Evolutionary conservation across 305 asterid genomes (phyloP).

Genomic region (Fraxinus sp.): DNA sequence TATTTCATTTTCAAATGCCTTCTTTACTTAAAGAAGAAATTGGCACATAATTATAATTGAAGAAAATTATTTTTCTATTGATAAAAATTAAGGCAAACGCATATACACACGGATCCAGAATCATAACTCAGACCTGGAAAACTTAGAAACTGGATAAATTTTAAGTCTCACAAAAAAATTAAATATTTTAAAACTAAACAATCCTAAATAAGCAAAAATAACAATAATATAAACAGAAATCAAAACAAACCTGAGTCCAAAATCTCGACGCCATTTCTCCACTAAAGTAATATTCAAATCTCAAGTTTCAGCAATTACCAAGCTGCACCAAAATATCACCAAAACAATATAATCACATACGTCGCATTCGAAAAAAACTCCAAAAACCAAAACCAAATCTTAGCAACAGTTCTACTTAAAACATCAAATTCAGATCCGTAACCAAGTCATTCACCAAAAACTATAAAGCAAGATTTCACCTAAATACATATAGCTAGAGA

Average conservation of each 20-base stretch:
- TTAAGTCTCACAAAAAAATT: neutral
- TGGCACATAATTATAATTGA: neutral
- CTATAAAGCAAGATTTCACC: neutral
- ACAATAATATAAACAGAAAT: neutral
- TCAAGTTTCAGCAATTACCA: neutral
- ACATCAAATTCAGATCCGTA: neutral
- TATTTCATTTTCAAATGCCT: neutral
- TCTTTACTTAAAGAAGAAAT: neutral
- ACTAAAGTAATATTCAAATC: neutral
- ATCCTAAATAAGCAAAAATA: neutral
- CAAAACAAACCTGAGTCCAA: slow-evolving; percentile 33
- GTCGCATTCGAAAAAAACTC: neutral
- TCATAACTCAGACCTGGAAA: neutral
- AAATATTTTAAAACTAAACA: neutral
- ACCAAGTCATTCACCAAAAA: neutral
- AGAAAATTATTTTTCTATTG: no score
- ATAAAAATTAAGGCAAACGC: neutral
- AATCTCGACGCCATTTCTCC: slow-evolving; percentile 42
- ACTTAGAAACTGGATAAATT: neutral
- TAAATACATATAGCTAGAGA: neutral
- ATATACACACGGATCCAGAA: neutral
- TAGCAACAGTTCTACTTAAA: neutral
- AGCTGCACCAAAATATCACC: neutral
- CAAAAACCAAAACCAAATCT: neutral
- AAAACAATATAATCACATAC: neutral